Evolutionary conservation across 1,284 basidiomycete genomes (phyloP).

Genomic region (Salmacisia buchloeana): DNA sequence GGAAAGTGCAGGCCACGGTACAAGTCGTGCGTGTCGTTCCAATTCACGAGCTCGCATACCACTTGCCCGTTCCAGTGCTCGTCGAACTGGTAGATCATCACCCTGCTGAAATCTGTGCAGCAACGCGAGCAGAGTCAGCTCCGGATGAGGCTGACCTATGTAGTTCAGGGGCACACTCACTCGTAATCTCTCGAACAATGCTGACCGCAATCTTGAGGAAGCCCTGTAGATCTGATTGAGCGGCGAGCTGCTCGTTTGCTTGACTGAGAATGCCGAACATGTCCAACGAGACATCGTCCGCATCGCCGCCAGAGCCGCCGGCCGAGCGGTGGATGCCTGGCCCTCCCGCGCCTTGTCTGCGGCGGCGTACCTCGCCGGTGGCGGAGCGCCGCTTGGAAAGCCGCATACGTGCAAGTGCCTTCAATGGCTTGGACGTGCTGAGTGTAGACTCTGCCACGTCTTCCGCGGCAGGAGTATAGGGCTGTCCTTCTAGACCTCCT

Average conservation of each 20-base stretch:
- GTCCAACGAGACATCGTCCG: constrained; percentile 32
- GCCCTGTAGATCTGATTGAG: constrained; percentile 64
- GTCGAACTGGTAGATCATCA: constrained; percentile 82
- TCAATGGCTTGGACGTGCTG: constrained; percentile 66
- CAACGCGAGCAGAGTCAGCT: background rate
- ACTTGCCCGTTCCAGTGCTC: constrained; percentile 64
- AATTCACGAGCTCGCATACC: constrained; percentile 77
- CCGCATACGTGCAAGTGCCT: constrained; percentile 62
- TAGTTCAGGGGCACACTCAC: background rate
- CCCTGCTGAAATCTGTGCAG: constrained; percentile 54
- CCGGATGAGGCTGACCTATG: background rate
- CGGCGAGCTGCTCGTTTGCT: constrained; percentile 76
- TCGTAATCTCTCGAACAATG: constrained; percentile 71
- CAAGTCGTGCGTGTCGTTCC: constrained; percentile 71
- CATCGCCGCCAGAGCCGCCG: constrained; percentile 12
- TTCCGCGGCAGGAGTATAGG: constrained; percentile 30
- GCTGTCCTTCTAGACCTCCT: constrained; percentile 32
- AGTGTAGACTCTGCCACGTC: constrained; percentile 72
- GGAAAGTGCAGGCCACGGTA: constrained; percentile 71
- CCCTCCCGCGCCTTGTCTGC: constrained; percentile 1
- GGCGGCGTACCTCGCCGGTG: background rate
- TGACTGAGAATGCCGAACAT: constrained; percentile 63
- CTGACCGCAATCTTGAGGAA: constrained; percentile 75
- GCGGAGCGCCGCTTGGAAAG: background rate
- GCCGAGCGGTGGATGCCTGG: background rate